Percentiles rank a stretch among this genome's conserved stretches.
Evolutionary conservation across 805 yeast genomes (phyloP).

Genomic region (Candida montana): DNA sequence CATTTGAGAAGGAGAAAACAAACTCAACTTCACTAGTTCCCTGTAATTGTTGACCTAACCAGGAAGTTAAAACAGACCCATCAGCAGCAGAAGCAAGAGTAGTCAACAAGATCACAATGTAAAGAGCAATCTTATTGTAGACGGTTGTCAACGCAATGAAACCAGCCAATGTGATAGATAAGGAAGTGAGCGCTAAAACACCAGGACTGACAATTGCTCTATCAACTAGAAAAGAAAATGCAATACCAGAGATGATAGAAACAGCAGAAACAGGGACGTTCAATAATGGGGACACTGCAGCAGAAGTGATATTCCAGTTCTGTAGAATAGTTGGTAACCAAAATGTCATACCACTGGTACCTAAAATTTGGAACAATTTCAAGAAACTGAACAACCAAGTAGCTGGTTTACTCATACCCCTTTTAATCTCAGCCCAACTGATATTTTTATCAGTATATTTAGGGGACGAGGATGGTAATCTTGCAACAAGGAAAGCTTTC

Average conservation of each 20-base stretch:
- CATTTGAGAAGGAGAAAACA: conserved; percentile 8
- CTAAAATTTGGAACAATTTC: conserved; percentile 11
- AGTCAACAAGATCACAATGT: conserved; percentile 10
- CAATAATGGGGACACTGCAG: conserved; percentile 11
- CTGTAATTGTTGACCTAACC: conserved; percentile 7
- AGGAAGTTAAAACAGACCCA: conserved; percentile 9
- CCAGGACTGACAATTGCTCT: conserved; percentile 6
- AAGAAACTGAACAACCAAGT: conserved; percentile 9
- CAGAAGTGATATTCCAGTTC: conserved; percentile 12
- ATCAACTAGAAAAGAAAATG: conserved; percentile 15
- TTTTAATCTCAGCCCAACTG: not conserved
- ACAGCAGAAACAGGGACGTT: conserved; percentile 16
- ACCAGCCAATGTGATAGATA: not conserved
- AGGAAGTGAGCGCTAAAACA: not conserved
- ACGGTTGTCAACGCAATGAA: conserved; percentile 8
- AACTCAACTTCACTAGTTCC: conserved; percentile 12
- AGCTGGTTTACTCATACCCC: conserved; percentile 7
- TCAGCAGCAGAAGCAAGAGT: conserved; percentile 10
- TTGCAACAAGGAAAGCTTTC: conserved; percentile 4
- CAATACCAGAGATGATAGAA: conserved; percentile 12
- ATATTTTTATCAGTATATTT: conserved; percentile 5
- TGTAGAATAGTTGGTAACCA: conserved; percentile 16
- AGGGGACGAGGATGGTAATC: conserved; percentile 8
- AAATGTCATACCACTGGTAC: conserved; percentile 15
- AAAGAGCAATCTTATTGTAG: conserved; percentile 3